phyloP scores from a whole-genome alignment of 1,284 basidiomycete species.

The Vanrija sp. region DNA sequence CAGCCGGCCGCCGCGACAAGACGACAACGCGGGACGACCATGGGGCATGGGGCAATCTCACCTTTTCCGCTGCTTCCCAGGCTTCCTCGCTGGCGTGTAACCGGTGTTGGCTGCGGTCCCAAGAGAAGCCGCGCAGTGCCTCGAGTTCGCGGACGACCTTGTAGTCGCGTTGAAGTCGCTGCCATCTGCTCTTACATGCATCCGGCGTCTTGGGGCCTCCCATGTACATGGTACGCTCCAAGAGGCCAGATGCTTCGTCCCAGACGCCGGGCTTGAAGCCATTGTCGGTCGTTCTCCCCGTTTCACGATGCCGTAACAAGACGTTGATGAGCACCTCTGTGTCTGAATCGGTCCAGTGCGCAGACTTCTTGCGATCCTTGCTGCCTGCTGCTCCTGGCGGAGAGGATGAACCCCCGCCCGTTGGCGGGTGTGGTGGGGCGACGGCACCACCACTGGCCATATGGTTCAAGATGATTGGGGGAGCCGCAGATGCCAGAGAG shows the following conservation, averaged over 20 bases:
- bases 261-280: slow-evolving; percentile 45
- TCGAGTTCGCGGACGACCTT: slow-evolving; percentile 34
- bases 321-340: slow-evolving; percentile 31
- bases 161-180: slow-evolving; percentile 41
- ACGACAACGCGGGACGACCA: background rate
- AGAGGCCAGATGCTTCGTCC: slow-evolving; percentile 27
- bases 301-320: slow-evolving; percentile 30
- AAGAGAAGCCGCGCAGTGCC: slow-evolving; percentile 27
- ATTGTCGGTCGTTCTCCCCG: slow-evolving; percentile 38
- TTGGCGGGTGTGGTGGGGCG: no score
- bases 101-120: slow-evolving; percentile 26
- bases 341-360: slow-evolving; percentile 40
- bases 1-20: background rate
- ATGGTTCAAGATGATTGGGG: no score
- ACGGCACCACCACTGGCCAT: no score
- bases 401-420: no score
- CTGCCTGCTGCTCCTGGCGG: background rate
- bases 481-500: no score
- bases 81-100: slow-evolving; percentile 25
- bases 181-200: slow-evolving; percentile 44
- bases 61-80: slow-evolving; percentile 33
- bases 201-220: slow-evolving; percentile 44
- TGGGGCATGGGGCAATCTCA: slow-evolving; percentile 1
- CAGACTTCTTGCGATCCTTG: slow-evolving; percentile 40
- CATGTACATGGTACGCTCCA: slow-evolving; percentile 25